Percentiles rank a stretch among this genome's conserved stretches.
These are phyloP conservation scores for Metschnikowia corniflorae DNA, from an alignment of 805 yeast species.

Conservation along the genomic window DNA sequence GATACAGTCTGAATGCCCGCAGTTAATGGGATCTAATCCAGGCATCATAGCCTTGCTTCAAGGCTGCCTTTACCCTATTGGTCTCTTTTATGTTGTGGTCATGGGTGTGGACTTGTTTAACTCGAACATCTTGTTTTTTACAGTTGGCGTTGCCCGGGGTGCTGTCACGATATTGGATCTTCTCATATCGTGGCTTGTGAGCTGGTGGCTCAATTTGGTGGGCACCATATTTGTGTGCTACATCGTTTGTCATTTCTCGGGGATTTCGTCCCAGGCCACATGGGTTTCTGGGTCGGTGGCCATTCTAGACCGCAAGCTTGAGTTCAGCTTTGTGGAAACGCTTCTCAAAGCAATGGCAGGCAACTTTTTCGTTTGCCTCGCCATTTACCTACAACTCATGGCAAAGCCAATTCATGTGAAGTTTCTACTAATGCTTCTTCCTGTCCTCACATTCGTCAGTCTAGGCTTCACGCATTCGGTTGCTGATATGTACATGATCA, in stretches of 20 bases:
- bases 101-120: slow-evolving; percentile 77
- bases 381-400: slow-evolving; percentile 72
- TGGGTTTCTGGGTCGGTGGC: slow-evolving; percentile 48
- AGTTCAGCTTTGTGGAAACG: slow-evolving; percentile 54
- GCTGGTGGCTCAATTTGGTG: slow-evolving; percentile 65
- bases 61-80: slow-evolving; percentile 65
- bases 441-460: slow-evolving; percentile 73
- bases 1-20: slow-evolving; percentile 51
- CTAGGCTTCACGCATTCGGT: slow-evolving; percentile 78
- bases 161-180: slow-evolving; percentile 67
- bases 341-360: slow-evolving; percentile 72
- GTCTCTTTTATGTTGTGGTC: slow-evolving; percentile 68
- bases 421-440: slow-evolving; percentile 56
- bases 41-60: slow-evolving; percentile 55
- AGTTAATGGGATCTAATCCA: slow-evolving; percentile 38
- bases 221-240: slow-evolving; percentile 65
- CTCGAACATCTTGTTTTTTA: slow-evolving; percentile 67
- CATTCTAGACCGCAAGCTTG: slow-evolving; percentile 43
- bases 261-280: slow-evolving; percentile 38
- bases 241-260: slow-evolving; percentile 56
- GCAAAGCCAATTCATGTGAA: slow-evolving; percentile 79
- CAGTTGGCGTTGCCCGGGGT: slow-evolving; percentile 64
- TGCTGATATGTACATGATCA: slow-evolving; percentile 73
- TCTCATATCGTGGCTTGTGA: slow-evolving; percentile 59
- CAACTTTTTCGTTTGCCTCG: slow-evolving; percentile 72